Base-by-base conservation (phyloP, 805 yeast species). In the Candida quercuum region DNA sequence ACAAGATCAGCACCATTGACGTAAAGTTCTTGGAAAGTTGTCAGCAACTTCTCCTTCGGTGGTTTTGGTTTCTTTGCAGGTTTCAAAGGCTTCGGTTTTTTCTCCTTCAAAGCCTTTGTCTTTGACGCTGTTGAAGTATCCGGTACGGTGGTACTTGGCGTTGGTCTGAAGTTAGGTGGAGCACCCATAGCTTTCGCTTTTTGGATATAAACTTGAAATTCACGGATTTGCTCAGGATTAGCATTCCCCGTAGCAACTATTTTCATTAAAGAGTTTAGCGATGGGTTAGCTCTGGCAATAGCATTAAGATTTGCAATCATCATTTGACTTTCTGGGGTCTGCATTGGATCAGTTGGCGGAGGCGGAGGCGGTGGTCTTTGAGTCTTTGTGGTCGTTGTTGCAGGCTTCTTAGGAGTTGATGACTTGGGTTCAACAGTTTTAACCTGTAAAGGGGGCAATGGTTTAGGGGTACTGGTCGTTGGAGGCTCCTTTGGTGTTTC, bases 191-290 rank as follows among this genome's bases (percentile, higher is more conserved):
- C 76, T 43, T 83, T 72, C 0, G 97, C 97, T 38, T 78, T 67
- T 41, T 76, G 79, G 39, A 91, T 87, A 49, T 84, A 85, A 16
- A 73, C 78, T 57, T 89, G 95, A 57, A 91, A 91, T 32, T 76
- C 78, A 18, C 74, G 64, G 14, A 91, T 82, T 56, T 87, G 91
- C 6, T 72, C 78, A 5, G 76, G 72, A 1, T 78, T 58, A 0
- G 96, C 96, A 18, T 67, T 70, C 5, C 95, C 95, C 39, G 81
- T 73, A 0, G 98, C 97, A 2, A 91, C 96, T 5, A 71, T 73
- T 44, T 81, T 78, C 96, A 91, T 88, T 36, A 91, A 63, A 1
- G 71, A 61, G 45, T 78, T 82, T 35, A 91, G 60, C 5, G 78
- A 70, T 0, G 76, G 69, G 51, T 88, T 94, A 5, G 70, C 67